Conservation (phyloP, 257 asterid species). For the Agastache rugosa region DNA sequence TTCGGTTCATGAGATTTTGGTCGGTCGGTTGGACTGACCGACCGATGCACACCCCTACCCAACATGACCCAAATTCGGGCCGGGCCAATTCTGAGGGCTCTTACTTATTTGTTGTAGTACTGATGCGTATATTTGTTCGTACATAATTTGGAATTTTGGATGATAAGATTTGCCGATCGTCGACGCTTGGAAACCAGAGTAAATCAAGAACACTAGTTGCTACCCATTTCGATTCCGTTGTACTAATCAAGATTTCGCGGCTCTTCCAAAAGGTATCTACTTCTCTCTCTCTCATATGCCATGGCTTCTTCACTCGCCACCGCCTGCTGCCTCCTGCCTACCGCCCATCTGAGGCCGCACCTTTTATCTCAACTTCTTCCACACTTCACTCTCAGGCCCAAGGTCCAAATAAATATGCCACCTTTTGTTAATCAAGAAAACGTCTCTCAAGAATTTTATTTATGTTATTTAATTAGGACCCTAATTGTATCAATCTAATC, state of each 20-base stretch:
- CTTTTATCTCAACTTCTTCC: constrained; percentile 41
- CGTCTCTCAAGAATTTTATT: background rate
- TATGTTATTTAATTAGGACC: background rate
- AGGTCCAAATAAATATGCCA: constrained; percentile 40
- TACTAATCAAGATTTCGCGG: constrained; percentile 13
- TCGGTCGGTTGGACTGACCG: too few relatives aligned
- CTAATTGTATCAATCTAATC: background rate
- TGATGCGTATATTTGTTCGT: too few relatives aligned
- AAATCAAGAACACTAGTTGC: background rate
- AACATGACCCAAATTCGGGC: too few relatives aligned
- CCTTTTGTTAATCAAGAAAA: background rate
- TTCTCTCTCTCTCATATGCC: constrained; percentile 12
- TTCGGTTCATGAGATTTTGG: too few relatives aligned
- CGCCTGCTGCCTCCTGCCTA: constrained; percentile 44
- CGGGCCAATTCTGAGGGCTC: too few relatives aligned
- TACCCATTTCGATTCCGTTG: background rate
- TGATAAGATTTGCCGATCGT: background rate
- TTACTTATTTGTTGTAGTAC: too few relatives aligned
- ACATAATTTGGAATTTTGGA: too few relatives aligned
- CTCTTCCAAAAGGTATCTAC: constrained; percentile 32
- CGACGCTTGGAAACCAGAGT: background rate
- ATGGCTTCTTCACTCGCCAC: constrained; percentile 49
- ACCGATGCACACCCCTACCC: too few relatives aligned
- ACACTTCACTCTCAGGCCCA: constrained; percentile 43
- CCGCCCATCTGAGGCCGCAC: constrained; percentile 34